Base-by-base conservation (phyloP, 176 grass and related monocot genomes). In the Dendrocalamus sinicus region DNA sequence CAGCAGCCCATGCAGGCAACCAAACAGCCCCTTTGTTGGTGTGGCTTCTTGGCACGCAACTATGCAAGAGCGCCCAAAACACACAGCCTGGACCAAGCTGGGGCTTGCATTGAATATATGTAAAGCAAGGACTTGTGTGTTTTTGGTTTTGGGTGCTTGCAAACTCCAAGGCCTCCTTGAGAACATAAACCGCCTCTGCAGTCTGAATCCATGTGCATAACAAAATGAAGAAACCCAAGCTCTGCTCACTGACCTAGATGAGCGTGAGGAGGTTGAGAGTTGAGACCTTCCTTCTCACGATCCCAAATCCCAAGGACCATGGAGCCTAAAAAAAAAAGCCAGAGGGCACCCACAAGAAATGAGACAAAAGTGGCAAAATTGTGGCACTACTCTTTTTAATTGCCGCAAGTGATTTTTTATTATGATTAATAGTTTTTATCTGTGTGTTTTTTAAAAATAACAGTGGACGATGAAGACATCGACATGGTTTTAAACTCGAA, bases 181-280 rank as follows among this genome's bases (percentile, higher is more conserved):
- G 67, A 87, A 64, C 73, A 67, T 48, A 72, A 82, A 83, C 48
- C 12, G 48, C 58, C 58, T 83, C 79, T 70, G 40, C 41, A 88
- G 0, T 44, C 78, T 73, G 59, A 82, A 79, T 23, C 73, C 23
- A 73, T 76, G 85, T 30, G 73, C 61, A 71, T 88, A 78, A 88
- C 80, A 83, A 81, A 72, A 46, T 50, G 70, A 32, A 45, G 46
- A 24, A 30, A 8, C 13, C 45, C 77, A 22, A 12, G 5, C 58
- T 16, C 65, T 55, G 70, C 69, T 45, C 77, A 9, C 70, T 28
- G 23, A 24, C 66, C 66, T 82, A 67, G 80, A 83, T 78, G 80
- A 65, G 83, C 61, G 84, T 78, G 89, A 86, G 71, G 17, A 55
- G 72, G 47, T 62, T 53, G 65, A 72, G 83, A 39, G 65, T 20